Percentiles rank a stretch among this genome's conserved stretches.
Conservation (phyloP, 2,329 filamentous ascomycete species). For the Colletotrichum navitas region DNA sequence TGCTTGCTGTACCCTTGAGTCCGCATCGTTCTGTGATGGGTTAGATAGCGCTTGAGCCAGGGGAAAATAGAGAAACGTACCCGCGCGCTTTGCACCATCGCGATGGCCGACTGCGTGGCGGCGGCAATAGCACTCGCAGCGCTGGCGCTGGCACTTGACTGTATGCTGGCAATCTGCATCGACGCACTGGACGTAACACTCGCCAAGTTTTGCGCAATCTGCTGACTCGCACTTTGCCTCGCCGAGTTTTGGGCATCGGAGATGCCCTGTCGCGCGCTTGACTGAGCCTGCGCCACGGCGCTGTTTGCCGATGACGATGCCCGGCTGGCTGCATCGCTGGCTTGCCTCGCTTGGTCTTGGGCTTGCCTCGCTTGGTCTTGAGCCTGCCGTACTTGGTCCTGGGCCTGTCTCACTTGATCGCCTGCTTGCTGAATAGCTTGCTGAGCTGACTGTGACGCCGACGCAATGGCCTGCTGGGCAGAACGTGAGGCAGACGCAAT, state of each 20-base stretch:
- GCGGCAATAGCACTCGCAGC: constrained; percentile 47
- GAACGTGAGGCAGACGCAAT: constrained; percentile 38
- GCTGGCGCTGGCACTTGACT: constrained; percentile 41
- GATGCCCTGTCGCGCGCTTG: constrained; percentile 37
- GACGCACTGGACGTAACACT: constrained; percentile 48
- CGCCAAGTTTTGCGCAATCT: constrained; percentile 43
- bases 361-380: constrained; percentile 43
- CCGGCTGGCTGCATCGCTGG: constrained; percentile 45
- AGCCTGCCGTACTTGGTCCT: constrained; percentile 44
- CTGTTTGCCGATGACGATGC: constrained; percentile 46
- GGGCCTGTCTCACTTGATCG: constrained; percentile 45
- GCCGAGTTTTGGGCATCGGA: constrained; percentile 43
- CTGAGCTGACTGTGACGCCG: constrained; percentile 36
- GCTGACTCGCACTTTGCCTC: constrained; percentile 44
- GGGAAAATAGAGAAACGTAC: constrained; percentile 2
- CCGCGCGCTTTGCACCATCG: constrained; percentile 42
- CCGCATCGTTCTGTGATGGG: constrained; percentile 45
- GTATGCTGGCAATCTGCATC: constrained; percentile 46
- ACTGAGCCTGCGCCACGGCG: constrained; percentile 41
- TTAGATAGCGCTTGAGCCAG: constrained; percentile 43
- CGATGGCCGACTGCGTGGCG: constrained; percentile 46
- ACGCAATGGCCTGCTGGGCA: constrained; percentile 39
- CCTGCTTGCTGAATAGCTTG: constrained; percentile 46
- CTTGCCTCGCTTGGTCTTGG: constrained; percentile 43
- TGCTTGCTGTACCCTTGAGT: constrained; percentile 49